These are phyloP conservation scores for Phycomyces nitens DNA, from an alignment of 192 early-diverging fungal species.

Conservation along the genomic window DNA sequence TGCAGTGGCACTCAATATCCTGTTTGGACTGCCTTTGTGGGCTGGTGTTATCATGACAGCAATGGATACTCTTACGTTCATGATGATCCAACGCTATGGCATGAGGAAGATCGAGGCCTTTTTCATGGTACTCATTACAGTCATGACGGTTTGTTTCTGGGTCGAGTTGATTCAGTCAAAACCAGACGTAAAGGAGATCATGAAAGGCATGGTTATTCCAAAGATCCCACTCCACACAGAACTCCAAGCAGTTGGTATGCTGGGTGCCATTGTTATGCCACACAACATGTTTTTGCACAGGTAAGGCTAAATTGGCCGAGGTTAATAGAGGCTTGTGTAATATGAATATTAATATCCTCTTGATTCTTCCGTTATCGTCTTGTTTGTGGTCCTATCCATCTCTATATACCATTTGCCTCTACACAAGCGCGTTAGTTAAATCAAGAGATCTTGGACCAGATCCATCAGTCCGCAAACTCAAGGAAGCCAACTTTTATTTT, in stretches of 20 bases:
- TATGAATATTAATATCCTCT: too few species aligned
- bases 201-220: constrained; percentile 51
- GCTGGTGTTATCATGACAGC: constrained; percentile 76
- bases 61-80: constrained; percentile 73
- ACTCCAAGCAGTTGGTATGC: constrained; percentile 63
- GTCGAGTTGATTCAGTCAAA: constrained; percentile 56
- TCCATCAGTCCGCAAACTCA: constrained; percentile 37
- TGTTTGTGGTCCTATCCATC: neutral
- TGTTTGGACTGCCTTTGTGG: constrained; percentile 68
- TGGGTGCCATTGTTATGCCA: constrained; percentile 79
- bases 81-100: constrained; percentile 62
- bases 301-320: constrained; percentile 7
- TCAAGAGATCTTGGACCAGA: constrained; percentile 35
- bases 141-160: constrained; percentile 76
- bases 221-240: constrained; percentile 51
- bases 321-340: neutral
- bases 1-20: constrained; percentile 78
- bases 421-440: constrained; percentile 55
- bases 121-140: constrained; percentile 69
- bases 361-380: neutral
- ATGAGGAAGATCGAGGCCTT: constrained; percentile 66
- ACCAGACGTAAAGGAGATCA: constrained; percentile 47
- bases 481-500: constrained; percentile 71
- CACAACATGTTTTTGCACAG: constrained; percentile 90
- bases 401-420: neutral